Base-by-base conservation (phyloP, 2,329 filamentous ascomycete genomes). In the Verticillium nubilum region DNA sequence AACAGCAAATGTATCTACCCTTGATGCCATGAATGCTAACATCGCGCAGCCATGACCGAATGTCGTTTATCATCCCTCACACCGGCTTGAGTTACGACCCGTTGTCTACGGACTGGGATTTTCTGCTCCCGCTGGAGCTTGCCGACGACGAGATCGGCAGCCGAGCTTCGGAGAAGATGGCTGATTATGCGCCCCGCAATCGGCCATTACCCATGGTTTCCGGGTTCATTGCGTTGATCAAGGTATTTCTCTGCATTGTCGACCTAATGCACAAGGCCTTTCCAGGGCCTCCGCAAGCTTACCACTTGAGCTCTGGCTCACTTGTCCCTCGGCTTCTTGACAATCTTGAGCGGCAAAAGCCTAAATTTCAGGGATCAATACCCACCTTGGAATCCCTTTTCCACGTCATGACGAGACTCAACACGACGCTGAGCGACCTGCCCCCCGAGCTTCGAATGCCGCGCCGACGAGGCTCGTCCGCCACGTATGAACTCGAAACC, bases 31-130 rank as follows among this genome's bases (percentile, higher is more conserved):
- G 17, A 31, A 15, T n/a, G 12, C 28, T 33, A 31, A 31, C 19
- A 23, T 5, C 10, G n/a, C n/a, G 15, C 23, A 54, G 52, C 10
- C 66, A 65, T 27, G 67, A 64, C 42, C 63, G 66, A 54, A 60
- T 66, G 57, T 62, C 55, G 50, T 61, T 53, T 58, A 56, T 60
- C 28, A 57, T 60, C 15, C 62, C 66, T 3, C 63, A 66, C 52
- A 64, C 62, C 1, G 60, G 64, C 1, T 59, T 67, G 35, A 62
- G 60, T 13, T 65, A 67, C 50, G 64, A 67, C 23, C 64, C 65
- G 3, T 52, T 61, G 13, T 33, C 58, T 15, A 64, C 62, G 10
- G 64, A 67, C 53, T 67, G 66, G 66, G 63, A 66, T 23, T 67
- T 66, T 42, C 53, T 67, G 1, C 31, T 67, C 12, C 64, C 65